A percentile compares a stretch with the other conserved stretches of the same genome.
These are phyloP conservation scores for Marchantia polymorpha DNA, from an alignment of 225 moss, liverwort and hornwort genomes.

Conservation along the genomic window DNA sequence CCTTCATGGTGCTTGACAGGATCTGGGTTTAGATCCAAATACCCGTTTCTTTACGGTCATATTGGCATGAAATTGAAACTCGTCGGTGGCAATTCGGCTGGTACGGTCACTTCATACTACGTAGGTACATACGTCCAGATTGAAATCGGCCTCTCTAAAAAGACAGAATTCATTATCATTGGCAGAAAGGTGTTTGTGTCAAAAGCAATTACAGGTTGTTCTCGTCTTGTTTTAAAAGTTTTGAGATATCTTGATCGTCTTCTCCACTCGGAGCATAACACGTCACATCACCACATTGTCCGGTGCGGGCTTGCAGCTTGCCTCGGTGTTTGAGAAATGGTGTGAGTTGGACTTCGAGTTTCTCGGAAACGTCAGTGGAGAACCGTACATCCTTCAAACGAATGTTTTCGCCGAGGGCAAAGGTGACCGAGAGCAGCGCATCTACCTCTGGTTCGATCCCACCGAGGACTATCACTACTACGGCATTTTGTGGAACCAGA, in stretches of 20 bases:
- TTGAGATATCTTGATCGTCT: no score
- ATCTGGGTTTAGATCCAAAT: conserved; percentile 21
- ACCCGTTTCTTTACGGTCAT: conserved; percentile 3
- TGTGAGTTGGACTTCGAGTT: no score
- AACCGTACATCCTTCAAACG: conserved; percentile 20
- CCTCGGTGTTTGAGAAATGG: no score
- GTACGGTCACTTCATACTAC: conserved; percentile 16
- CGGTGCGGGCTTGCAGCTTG: no score
- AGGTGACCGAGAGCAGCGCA: conserved; percentile 43
- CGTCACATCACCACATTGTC: not conserved
- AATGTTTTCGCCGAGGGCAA: conserved; percentile 22
- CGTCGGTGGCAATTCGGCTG: conserved; percentile 6
- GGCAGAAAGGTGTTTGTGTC: no score
- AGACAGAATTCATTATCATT: no score
- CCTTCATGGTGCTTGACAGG: not conserved
- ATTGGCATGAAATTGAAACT: conserved; percentile 15
- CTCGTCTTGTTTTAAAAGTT: no score
- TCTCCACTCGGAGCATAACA: not conserved
- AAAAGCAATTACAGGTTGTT: no score
- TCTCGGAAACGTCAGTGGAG: no score
- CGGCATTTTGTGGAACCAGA: conserved; percentile 62
- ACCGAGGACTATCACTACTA: conserved; percentile 50
- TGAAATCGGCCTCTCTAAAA: no score
- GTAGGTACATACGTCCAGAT: no score
- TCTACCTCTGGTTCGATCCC: conserved; percentile 54